Conservation (phyloP, 768 basidiomycete genomes). For the Auricularia sp. region DNA sequence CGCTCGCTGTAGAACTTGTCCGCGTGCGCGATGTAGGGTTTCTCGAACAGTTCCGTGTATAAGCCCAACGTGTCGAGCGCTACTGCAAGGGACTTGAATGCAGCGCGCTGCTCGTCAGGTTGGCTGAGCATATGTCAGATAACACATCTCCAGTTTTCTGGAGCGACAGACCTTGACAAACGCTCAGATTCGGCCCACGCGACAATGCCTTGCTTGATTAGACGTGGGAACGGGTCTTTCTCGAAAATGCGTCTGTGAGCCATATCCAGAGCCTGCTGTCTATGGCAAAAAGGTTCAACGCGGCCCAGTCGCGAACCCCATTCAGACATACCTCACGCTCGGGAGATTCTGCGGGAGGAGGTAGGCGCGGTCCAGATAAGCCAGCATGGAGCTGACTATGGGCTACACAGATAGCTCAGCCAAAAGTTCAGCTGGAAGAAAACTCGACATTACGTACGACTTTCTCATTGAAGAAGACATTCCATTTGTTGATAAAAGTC, state of each 20-base stretch:
- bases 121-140: not conserved
- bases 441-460: conserved; percentile 37
- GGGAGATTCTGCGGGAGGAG: conserved; percentile 32
- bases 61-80: conserved; percentile 49
- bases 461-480: conserved; percentile 51
- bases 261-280: conserved; percentile 44
- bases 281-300: conserved; percentile 8
- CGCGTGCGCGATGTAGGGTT: conserved; percentile 42
- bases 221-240: conserved; percentile 22
- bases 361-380: conserved; percentile 64
- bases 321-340: conserved; percentile 36
- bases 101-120: conserved; percentile 19
- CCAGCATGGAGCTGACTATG: conserved; percentile 51
- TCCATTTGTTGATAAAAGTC: conserved; percentile 43
- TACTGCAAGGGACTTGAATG: conserved; percentile 41
- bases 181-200: conserved; percentile 52
- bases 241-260: conserved; percentile 46
- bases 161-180: conserved; percentile 23
- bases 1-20: conserved; percentile 45
- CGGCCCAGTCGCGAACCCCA: not conserved
- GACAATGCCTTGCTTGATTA: conserved; percentile 35
- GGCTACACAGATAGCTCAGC: conserved; percentile 25
- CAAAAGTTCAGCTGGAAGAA: conserved; percentile 7
- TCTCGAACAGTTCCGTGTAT: conserved; percentile 48
- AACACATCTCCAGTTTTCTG: not conserved